Percentiles rank a stretch among this genome's conserved stretches.
Conservation (phyloP, 441 rosid species). For the Flueggea neowawraea region DNA sequence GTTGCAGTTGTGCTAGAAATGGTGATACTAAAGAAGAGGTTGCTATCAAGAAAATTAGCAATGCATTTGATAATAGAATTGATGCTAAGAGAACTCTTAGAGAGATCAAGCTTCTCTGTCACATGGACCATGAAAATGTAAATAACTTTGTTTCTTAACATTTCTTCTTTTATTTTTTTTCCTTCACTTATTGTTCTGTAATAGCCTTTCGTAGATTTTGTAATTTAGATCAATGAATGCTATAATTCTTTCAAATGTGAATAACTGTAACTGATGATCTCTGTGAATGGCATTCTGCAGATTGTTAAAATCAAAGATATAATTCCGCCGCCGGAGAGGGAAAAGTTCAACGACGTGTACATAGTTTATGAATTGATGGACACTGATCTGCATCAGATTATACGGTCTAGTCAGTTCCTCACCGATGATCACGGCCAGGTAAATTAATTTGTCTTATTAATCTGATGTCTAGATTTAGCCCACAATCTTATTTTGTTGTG, state of each 20-base stretch:
- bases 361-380: conserved; percentile 90
- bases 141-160: too few relatives aligned
- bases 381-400: conserved; percentile 84
- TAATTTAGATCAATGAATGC: too few relatives aligned
- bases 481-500: too few relatives aligned
- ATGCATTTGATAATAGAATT: conserved; percentile 89
- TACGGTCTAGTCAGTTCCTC: conserved; percentile 65
- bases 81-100: conserved; percentile 91
- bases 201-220: too few relatives aligned
- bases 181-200: conserved; percentile 7
- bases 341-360: conserved; percentile 87
- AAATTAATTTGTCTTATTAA: too few relatives aligned
- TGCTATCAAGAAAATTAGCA: conserved; percentile 96
- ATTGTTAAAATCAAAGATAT: conserved; percentile 80
- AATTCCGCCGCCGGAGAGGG: conserved; percentile 73
- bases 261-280: too few relatives aligned
- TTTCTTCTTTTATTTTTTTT: too few relatives aligned
- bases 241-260: too few relatives aligned
- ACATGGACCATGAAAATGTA: conserved; percentile 97
- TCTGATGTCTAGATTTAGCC: too few relatives aligned
- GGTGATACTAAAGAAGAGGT: too few relatives aligned
- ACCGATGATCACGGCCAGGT: conserved; percentile 88
- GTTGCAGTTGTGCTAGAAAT: too few relatives aligned
- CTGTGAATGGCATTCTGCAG: too few relatives aligned
- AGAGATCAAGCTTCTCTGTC: conserved; percentile 93